These are phyloP conservation scores for Schizophyllum commune DNA, from an alignment of 1,284 basidiomycete genomes.

Conservation along the genomic window DNA sequence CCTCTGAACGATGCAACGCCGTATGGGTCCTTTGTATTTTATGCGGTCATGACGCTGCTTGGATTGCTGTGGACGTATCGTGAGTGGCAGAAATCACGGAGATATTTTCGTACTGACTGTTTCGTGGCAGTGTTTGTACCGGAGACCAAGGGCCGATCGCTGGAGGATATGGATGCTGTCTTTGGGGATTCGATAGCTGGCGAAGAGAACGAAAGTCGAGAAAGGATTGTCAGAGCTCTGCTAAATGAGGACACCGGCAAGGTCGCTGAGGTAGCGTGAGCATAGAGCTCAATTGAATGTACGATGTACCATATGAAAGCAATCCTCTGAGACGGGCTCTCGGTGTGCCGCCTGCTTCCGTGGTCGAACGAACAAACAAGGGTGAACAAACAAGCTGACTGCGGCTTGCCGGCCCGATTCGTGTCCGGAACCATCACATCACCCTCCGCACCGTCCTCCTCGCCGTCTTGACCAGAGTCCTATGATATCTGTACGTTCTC, in stretches of 20 bases:
- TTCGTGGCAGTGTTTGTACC: slow-evolving; percentile 31
- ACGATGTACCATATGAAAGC: no score
- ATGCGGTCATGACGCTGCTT: neutral
- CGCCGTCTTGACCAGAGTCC: neutral
- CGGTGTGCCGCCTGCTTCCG: no score
- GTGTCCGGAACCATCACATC: neutral
- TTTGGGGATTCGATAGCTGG: slow-evolving; percentile 36
- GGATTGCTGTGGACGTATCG: neutral
- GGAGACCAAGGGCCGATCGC: slow-evolving; percentile 56
- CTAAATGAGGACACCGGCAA: slow-evolving; percentile 7
- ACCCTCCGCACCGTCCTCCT: no score
- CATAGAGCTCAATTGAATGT: no score
- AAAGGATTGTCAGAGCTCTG: neutral
- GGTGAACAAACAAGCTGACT: no score
- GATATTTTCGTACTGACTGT: no score
- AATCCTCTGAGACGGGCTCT: no score
- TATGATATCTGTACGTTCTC: neutral
- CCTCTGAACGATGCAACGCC: neutral
- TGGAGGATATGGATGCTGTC: slow-evolving; percentile 66
- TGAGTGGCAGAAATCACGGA: no score
- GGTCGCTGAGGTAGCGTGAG: slow-evolving; percentile 30
- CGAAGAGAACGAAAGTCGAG: neutral
- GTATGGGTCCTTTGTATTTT: neutral
- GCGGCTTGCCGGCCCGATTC: neutral
- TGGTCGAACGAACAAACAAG: no score